Base-by-base conservation (phyloP, 2,329 filamentous ascomycete genomes). In the Bipolaris victoriae region DNA sequence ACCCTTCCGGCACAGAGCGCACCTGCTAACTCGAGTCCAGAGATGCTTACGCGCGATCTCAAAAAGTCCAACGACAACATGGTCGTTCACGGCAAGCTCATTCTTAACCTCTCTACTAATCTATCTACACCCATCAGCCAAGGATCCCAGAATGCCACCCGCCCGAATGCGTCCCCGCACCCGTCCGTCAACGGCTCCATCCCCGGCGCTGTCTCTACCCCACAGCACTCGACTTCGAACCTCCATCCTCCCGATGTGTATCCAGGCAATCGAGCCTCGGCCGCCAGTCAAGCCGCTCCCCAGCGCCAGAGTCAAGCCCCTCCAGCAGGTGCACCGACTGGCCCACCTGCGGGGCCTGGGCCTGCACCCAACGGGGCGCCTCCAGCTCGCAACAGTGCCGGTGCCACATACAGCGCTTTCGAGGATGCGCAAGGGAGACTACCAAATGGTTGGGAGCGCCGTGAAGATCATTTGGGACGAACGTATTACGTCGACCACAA, bases 401-500 rank as follows among this genome's bases (percentile, higher is more conserved):
- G 55, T 4, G 63, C 61, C 22, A 78, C 78, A 51, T 87, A 96
- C 73, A 97, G 92, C 70, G 93, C 94, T 0, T 99, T 99, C 65
- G 94, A 98, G 79, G 95, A 99, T 78, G 87, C 88, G n/a, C 93
- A 97, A 73, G 95, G 95, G 55, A 88, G 94, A 67, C 79, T 99
- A 52, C 95, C 95, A 33, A 88, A 90, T 49, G 95, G 95, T 33
- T 99, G 95, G 94, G 95, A 99, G 79, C 88, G 95, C 54, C 87
- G 95, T 55, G 94, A 98, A 77, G 95, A 99, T 75, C 95, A 97
- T 67, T 79, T 98, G 41, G 94, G 95, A 50, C 86, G 95, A 70
- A 98, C 94, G 20, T 99, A 99, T 75, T 99, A 98, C 75, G 95
- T 99, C 50, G 95, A 99, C 72, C 95, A 98, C 76, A 98, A 98